Percentiles rank a stretch among this genome's conserved stretches.
Evolutionary conservation across 352 stramenopile genomes (phyloP).

Genomic region (Chrysophaeum taylorii): DNA sequence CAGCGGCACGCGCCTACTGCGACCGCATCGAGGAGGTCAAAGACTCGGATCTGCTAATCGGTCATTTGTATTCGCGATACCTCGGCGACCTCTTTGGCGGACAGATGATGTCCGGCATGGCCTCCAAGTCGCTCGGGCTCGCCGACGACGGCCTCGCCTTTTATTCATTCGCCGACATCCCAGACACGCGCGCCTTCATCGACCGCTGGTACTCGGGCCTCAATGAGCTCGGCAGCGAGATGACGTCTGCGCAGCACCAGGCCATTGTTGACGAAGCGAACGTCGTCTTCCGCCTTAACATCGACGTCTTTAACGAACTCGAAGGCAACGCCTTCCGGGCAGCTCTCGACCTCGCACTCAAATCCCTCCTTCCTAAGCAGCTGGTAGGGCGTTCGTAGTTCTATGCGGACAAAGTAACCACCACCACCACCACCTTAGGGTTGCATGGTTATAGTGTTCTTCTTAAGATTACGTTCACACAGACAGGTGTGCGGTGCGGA

Average conservation of each 20-base stretch:
- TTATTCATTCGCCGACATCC: conserved; percentile 44
- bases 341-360: conserved; percentile 29
- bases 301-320: conserved; percentile 44
- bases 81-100: conserved; percentile 53
- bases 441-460: no score
- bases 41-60: no score
- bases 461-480: no score
- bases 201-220: conserved; percentile 37
- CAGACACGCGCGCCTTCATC: conserved; percentile 38
- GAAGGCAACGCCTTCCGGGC: conserved; percentile 33
- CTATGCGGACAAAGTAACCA: no score
- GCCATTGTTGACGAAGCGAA: conserved; percentile 48
- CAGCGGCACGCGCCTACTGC: conserved; percentile 40
- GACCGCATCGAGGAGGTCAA: conserved; percentile 38
- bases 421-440: no score
- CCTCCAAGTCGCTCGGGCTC: conserved; percentile 35
- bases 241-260: conserved; percentile 34
- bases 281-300: conserved; percentile 46
- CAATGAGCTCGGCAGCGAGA: conserved; percentile 32
- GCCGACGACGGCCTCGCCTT: conserved; percentile 37
- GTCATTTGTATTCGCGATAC: conserved; percentile 55
- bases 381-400: no score
- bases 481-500: no score
- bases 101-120: conserved; percentile 54
- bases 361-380: no score